Evolutionary conservation across 495 filamentous ascomycete genomes (phyloP).

Genomic region (Aspergillus homomorphus): DNA sequence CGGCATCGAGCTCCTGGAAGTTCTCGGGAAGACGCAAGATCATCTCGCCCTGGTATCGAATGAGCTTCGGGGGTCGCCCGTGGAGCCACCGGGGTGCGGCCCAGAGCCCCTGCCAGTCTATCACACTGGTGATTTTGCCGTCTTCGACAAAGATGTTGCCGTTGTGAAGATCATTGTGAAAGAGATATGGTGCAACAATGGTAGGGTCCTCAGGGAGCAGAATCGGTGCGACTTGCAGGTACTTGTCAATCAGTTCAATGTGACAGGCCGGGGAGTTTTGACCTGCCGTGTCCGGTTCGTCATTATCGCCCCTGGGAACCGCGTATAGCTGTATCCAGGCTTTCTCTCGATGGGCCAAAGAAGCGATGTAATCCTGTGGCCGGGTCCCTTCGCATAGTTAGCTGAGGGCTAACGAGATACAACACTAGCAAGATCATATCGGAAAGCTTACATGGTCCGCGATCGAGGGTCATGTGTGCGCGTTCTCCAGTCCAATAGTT

Average conservation of each 20-base stretch:
- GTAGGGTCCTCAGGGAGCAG: conserved; percentile 22
- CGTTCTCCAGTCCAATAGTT: conserved; percentile 29
- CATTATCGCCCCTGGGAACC: conserved; percentile 12
- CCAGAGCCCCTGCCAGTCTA: conserved; percentile 32
- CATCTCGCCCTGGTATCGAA: conserved; percentile 28
- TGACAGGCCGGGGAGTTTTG: conserved; percentile 22
- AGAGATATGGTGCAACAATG: conserved; percentile 23
- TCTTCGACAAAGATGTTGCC: conserved; percentile 35
- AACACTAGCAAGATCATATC: neutral
- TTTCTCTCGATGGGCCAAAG: conserved; percentile 26
- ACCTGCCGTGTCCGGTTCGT: conserved; percentile 12
- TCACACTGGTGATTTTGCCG: conserved; percentile 25
- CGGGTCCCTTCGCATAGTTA: conserved; percentile 16
- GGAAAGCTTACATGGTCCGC: conserved; percentile 29
- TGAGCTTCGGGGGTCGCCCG: conserved; percentile 20
- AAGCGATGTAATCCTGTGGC: conserved; percentile 20
- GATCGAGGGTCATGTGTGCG: conserved; percentile 21
- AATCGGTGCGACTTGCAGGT: conserved; percentile 23
- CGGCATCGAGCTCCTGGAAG: conserved; percentile 21
- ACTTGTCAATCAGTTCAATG: conserved; percentile 22
- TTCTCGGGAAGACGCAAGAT: conserved; percentile 22
- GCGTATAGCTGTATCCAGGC: conserved; percentile 26
- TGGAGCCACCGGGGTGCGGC: conserved; percentile 25
- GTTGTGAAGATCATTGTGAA: conserved; percentile 35
- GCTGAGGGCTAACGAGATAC: conserved; percentile 6